Evolutionary conservation across 1,139 yeast species (phyloP).

Genomic region (Komagataea norvegica): DNA sequence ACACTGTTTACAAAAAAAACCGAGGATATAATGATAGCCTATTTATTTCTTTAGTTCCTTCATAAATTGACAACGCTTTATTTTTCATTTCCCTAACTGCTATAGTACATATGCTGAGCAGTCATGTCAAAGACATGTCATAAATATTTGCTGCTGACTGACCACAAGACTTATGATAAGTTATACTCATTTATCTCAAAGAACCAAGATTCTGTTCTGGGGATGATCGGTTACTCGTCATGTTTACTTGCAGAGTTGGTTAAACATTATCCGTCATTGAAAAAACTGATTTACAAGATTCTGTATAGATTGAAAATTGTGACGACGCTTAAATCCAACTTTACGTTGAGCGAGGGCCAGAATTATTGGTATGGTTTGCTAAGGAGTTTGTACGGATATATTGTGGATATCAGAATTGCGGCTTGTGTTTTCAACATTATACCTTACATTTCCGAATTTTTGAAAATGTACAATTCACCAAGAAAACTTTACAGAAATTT

Average conservation of each 20-base stretch:
- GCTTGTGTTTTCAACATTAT: constrained; percentile 21
- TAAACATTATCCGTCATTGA: constrained; percentile 19
- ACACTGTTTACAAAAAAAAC: no score
- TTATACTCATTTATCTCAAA: constrained; percentile 15
- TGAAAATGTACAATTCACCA: constrained; percentile 19
- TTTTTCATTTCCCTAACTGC: no score
- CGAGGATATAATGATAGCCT: no score
- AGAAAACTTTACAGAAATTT: constrained; percentile 14
- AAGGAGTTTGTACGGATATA: constrained; percentile 20
- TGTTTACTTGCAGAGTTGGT: constrained; percentile 20
- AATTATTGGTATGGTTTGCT: constrained; percentile 10
- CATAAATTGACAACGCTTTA: no score
- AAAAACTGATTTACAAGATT: constrained; percentile 10
- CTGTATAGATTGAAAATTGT: constrained; percentile 14
- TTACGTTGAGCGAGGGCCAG: constrained; percentile 10
- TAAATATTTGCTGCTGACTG: neutral
- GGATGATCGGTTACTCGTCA: constrained; percentile 19
- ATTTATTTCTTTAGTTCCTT: neutral
- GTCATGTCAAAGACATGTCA: neutral
- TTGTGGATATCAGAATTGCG: constrained; percentile 25
- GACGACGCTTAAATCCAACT: neutral
- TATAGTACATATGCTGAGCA: neutral
- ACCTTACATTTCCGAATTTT: constrained; percentile 22
- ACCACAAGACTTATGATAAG: constrained; percentile 9
- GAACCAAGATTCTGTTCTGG: constrained; percentile 20